Evolutionary conservation across 768 basidiomycete genomes (phyloP).

Genomic region (Russula sp.): DNA sequence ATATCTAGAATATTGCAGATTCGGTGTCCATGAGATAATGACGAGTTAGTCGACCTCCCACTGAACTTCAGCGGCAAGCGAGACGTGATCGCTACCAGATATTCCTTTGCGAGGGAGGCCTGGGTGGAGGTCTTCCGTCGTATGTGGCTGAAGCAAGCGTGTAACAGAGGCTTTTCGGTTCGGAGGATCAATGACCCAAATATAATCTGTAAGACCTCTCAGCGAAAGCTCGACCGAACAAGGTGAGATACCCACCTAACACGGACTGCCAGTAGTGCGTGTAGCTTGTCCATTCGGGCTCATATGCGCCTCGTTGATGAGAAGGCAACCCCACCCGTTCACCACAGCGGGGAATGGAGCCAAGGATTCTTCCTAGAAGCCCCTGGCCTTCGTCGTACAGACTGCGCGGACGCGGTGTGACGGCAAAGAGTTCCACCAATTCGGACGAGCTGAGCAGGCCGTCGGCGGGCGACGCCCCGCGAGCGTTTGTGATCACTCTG

Average conservation of each 20-base stretch:
- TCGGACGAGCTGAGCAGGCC: conserved; percentile 61
- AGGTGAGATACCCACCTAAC: conserved; percentile 46
- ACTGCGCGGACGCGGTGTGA: conserved; percentile 45
- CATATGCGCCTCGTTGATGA: conserved; percentile 49
- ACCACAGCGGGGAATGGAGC: conserved; percentile 38
- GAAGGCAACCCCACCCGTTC: conserved; percentile 37
- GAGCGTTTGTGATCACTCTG: conserved; percentile 65
- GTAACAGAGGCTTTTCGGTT: conserved; percentile 34
- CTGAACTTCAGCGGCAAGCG: conserved; percentile 60
- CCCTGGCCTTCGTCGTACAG: conserved; percentile 56
- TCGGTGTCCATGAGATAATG: neutral
- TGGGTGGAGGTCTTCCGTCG: conserved; percentile 48
- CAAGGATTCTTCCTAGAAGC: conserved; percentile 1
- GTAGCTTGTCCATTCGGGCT: conserved; percentile 86
- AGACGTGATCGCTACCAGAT: conserved; percentile 84
- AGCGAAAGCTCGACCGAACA: neutral
- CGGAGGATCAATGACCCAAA: conserved; percentile 62
- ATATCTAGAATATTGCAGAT: conserved; percentile 2
- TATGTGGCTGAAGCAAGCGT: conserved; percentile 59
- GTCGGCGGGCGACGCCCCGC: conserved; percentile 51
- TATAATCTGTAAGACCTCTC: conserved; percentile 60
- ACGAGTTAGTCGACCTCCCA: conserved; percentile 22
- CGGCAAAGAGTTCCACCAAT: conserved; percentile 44
- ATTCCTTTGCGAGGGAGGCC: conserved; percentile 79
- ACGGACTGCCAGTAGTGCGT: conserved; percentile 83